Base-by-base conservation (phyloP, 2,329 filamentous ascomycete genomes). In the Cercospora citrullina region DNA sequence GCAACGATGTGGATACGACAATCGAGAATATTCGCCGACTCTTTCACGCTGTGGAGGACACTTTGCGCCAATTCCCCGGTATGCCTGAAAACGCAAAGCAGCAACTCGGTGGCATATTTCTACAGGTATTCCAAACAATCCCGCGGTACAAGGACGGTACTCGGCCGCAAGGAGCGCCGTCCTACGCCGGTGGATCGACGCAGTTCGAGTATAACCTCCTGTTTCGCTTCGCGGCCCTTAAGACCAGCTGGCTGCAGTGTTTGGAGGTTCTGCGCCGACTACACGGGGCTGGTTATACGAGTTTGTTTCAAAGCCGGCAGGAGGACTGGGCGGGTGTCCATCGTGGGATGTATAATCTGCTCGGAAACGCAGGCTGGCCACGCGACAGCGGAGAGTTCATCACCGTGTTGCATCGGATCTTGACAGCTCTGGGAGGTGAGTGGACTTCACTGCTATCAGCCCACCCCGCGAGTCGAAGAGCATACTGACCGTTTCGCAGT, bases 181-280 rank as follows among this genome's bases (percentile, higher is more conserved):
- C 68, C n/a, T 72, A 70, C 39, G 71, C 69, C 7, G 69, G 71
- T 18, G 69, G 66, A 0, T 42, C 55, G 14, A 48, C 51, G 45
- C 69, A 72, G 9, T 66, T 66, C 58, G 71, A 71, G 57, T 67
- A 68, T 51, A 69, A 65, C 18, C 68, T 72, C 31, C 68, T 65
- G 59, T 53, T 67, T 12, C 68, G 69, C 23, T 72, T 72, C 66
- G 64, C 67, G 14, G 65, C 64, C 10, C 57, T 62, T 3, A 60
- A 45, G 21, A 10, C 58, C 10, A 65, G 68, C 28, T 72, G 70
- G 70, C 42, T 60, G 23, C 51, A 30, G 9, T 72, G 69, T 60
- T n/a, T 69, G 5, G 60, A 69, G 21, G 62, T 66, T 4, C 31
- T 72, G 21, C 33, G 70, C 2, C 30, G 42, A 26, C 62, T 71